Evolutionary conservation across 1,284 basidiomycete genomes (phyloP).

Genomic region (Salmacisia buchloeana): DNA sequence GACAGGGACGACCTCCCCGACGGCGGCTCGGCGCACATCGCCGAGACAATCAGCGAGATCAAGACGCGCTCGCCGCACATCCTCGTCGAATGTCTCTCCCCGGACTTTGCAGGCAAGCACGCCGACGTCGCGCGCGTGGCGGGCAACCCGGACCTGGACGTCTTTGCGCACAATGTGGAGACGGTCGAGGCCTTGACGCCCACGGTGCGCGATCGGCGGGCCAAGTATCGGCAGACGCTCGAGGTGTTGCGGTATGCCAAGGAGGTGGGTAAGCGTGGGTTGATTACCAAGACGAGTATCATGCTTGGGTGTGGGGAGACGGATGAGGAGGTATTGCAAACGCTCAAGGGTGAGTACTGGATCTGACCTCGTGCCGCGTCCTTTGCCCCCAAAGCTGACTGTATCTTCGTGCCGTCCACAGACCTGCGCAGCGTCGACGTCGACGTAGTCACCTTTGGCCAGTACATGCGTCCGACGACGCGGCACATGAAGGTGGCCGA

Average conservation of each 20-base stretch:
- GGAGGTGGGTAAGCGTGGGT: slow-evolving; percentile 60
- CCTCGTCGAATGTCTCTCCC: slow-evolving; percentile 91
- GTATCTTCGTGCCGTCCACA: slow-evolving; percentile 43
- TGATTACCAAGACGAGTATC: slow-evolving; percentile 94
- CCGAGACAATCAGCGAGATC: slow-evolving; percentile 86
- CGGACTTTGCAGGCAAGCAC: slow-evolving; percentile 80
- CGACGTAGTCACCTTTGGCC: slow-evolving; percentile 97
- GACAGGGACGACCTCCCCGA: slow-evolving; percentile 93
- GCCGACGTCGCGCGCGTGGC: slow-evolving; percentile 76
- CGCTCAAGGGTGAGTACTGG: slow-evolving; percentile 67
- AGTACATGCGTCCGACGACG: slow-evolving; percentile 99
- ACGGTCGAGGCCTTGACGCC: slow-evolving; percentile 90
- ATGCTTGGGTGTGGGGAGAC: slow-evolving; percentile 97
- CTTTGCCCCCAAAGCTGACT: neutral
- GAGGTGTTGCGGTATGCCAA: slow-evolving; percentile 68
- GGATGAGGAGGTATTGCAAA: slow-evolving; percentile 74
- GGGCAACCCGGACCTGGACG: slow-evolving; percentile 77
- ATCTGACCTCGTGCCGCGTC: neutral
- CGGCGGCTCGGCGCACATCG: slow-evolving; percentile 88
- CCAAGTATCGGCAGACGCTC: slow-evolving; percentile 84
- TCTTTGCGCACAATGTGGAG: slow-evolving; percentile 97
- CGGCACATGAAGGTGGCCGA: slow-evolving; percentile 97
- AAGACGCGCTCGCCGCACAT: slow-evolving; percentile 91
- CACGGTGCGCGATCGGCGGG: slow-evolving; percentile 87
- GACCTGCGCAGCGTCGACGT: slow-evolving; percentile 82